Evolutionary conservation across 768 basidiomycete genomes (phyloP).

Genomic region (Mycena amicta): DNA sequence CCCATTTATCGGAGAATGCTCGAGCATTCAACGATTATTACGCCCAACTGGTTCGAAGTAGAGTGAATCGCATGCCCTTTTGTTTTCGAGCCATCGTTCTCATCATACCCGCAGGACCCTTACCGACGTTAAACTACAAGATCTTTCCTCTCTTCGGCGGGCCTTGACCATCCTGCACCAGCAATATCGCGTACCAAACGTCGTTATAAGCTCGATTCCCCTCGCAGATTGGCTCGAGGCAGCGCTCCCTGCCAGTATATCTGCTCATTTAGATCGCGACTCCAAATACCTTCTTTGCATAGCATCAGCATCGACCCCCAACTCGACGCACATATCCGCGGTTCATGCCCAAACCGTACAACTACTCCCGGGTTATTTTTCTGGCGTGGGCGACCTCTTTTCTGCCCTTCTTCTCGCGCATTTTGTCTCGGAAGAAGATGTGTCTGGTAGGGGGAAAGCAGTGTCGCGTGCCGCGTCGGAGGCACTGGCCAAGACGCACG

Average conservation of each 20-base stretch:
- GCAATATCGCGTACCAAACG: slow-evolving; percentile 76
- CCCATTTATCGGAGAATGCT: slow-evolving; percentile 84
- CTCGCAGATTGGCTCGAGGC: slow-evolving; percentile 61
- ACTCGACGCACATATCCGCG: slow-evolving; percentile 30
- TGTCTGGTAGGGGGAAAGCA: slow-evolving; percentile 2
- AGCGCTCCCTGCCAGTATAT: slow-evolving; percentile 47
- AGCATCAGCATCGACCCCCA: slow-evolving; percentile 55
- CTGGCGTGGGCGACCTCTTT: slow-evolving; percentile 96
- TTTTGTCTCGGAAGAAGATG: slow-evolving; percentile 44
- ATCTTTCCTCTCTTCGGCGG: slow-evolving; percentile 61
- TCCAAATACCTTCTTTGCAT: slow-evolving; percentile 75
- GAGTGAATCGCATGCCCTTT: slow-evolving; percentile 64
- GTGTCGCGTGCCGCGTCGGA: slow-evolving; percentile 65
- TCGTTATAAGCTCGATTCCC: slow-evolving; percentile 91
- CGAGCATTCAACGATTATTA: slow-evolving; percentile 87
- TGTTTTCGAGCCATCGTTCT: background rate
- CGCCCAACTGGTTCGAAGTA: slow-evolving; percentile 98
- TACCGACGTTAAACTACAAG: slow-evolving; percentile 70
- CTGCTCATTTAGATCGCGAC: slow-evolving; percentile 26
- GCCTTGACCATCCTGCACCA: slow-evolving; percentile 78
- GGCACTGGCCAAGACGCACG: slow-evolving; percentile 75
- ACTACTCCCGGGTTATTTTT: slow-evolving; percentile 87
- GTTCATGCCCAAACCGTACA: slow-evolving; percentile 77
- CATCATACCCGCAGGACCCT: slow-evolving; percentile 56
- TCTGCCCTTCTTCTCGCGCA: slow-evolving; percentile 88